Evolutionary conservation across 495 filamentous ascomycete genomes (phyloP).

Genomic region (Daldinia vernicosa): DNA sequence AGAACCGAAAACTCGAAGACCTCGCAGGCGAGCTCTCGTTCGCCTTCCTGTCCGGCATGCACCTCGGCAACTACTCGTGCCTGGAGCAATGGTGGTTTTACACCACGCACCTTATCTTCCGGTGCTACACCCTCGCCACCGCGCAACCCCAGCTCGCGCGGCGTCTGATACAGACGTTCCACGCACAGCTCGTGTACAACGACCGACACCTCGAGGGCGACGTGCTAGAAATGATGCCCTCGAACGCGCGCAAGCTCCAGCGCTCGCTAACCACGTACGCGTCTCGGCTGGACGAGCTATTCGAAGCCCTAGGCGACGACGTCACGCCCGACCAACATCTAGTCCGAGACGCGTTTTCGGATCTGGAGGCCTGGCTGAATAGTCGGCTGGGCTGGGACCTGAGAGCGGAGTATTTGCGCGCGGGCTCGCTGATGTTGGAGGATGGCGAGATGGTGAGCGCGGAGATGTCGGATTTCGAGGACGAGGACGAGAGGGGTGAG

Average conservation of each 20-base stretch:
- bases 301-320: constrained; percentile 43
- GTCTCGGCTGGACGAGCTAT: constrained; percentile 50
- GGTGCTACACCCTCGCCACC: constrained; percentile 67
- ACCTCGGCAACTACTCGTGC: constrained; percentile 84
- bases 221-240: constrained; percentile 62
- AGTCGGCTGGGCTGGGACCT: constrained; percentile 58
- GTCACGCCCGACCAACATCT: constrained; percentile 46
- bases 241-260: constrained; percentile 45
- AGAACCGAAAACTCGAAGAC: constrained; percentile 48
- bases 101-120: constrained; percentile 71
- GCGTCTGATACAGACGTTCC: constrained; percentile 67
- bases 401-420: constrained; percentile 46
- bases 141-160: constrained; percentile 66
- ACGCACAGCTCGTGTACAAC: constrained; percentile 75
- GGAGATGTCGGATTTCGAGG: constrained; percentile 77
- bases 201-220: constrained; percentile 66
- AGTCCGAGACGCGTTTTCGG: constrained; percentile 48
- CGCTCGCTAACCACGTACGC: constrained; percentile 55
- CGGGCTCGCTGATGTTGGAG: constrained; percentile 72
- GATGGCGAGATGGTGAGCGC: constrained; percentile 82
- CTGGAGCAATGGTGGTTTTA: constrained; percentile 89
- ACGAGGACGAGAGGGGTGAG: constrained; percentile 85
- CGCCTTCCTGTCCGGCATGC: constrained; percentile 80
- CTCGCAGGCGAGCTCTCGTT: constrained; percentile 90
- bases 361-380: constrained; percentile 57